A percentile compares a stretch with the other conserved stretches of the same genome.
These are phyloP conservation scores for Coffea humblotiana DNA, from an alignment of 305 asterid species.

Conservation along the genomic window DNA sequence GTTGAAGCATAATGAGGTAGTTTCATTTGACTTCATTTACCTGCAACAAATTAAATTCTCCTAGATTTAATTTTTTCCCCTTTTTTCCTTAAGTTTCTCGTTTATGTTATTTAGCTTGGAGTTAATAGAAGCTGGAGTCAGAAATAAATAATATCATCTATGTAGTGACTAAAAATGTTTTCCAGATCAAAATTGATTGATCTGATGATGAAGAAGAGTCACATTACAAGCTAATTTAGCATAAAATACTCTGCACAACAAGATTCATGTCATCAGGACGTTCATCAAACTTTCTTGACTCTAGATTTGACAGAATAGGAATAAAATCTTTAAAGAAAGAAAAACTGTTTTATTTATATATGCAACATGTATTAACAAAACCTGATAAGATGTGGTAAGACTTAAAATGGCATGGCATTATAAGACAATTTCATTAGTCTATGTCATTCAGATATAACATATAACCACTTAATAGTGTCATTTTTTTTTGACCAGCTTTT, in stretches of 20 bases:
- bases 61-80: background rate
- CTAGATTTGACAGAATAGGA: background rate
- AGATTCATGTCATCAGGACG: background rate
- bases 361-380: no score
- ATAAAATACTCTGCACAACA: background rate
- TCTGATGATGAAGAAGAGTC: background rate
- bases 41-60: background rate
- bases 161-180: background rate
- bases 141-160: background rate
- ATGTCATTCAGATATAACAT: background rate
- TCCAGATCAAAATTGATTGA: background rate
- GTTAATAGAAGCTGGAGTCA: background rate
- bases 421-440: background rate
- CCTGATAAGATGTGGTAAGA: no score
- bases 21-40: background rate
- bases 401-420: no score
- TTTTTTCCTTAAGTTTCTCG: background rate
- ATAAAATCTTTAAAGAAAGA: background rate
- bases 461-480: background rate
- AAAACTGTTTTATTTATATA: background rate
- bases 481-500: background rate
- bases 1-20: constrained; percentile 75
- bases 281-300: background rate
- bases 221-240: background rate
- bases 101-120: background rate